A percentile compares a stretch with the other conserved stretches of the same genome.
Evolutionary conservation across 345 rosid genomes (phyloP).

Genomic region (Citrus medica): DNA sequence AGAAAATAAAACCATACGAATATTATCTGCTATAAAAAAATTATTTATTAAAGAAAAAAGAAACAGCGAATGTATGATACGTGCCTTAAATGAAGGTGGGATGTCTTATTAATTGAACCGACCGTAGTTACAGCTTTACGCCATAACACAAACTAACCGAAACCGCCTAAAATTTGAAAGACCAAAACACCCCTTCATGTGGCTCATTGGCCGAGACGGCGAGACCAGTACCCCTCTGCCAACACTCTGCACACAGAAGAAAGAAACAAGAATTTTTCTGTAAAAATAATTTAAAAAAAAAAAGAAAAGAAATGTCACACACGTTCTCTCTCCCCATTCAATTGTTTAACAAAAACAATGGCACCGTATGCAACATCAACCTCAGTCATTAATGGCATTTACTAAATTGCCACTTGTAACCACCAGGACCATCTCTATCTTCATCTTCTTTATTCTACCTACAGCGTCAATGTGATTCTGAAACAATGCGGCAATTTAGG

Average conservation of each 20-base stretch:
- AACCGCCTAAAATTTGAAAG: conserved; percentile 35
- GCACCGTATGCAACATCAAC: conserved; percentile 25
- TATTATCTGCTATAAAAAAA: too few relatives aligned
- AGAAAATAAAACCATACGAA: too few relatives aligned
- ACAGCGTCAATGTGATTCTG: neutral
- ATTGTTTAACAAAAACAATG: conserved; percentile 11
- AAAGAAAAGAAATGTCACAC: neutral
- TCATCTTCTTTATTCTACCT: neutral
- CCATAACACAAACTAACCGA: conserved; percentile 28
- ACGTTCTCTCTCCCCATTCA: conserved; percentile 10
- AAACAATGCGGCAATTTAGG: conserved; percentile 8
- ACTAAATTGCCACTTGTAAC: conserved; percentile 42
- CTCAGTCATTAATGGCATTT: conserved; percentile 44
- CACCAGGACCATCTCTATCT: conserved; percentile 1
- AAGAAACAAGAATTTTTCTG: conserved; percentile 29
- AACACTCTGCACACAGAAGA: conserved; percentile 28
- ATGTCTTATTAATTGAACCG: too few relatives aligned
- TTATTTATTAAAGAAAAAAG: too few relatives aligned
- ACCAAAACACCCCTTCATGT: conserved; percentile 30
- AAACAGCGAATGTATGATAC: neutral
- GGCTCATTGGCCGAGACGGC: conserved; percentile 54
- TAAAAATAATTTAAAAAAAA: neutral
- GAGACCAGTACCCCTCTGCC: conserved; percentile 44
- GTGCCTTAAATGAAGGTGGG: conserved; percentile 3
- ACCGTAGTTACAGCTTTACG: neutral